These are phyloP conservation scores for Auxenochlorella pyrenoidosa DNA, from an alignment of 139 green algal genomes.

Conservation along the genomic window DNA sequence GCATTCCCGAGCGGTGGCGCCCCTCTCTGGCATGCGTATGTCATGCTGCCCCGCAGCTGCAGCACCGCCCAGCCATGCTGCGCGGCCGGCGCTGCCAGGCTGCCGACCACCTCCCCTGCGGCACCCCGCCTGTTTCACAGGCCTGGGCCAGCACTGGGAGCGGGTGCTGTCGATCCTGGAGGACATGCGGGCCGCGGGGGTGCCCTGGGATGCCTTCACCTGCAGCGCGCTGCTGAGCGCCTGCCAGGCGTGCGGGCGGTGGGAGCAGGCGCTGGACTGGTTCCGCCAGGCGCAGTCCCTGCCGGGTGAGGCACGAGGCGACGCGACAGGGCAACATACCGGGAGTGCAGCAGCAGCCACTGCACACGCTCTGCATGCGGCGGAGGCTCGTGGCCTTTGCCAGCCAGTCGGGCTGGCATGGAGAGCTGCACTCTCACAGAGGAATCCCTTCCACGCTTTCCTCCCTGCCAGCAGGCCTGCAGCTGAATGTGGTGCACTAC, in stretches of 20 bases:
- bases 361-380: not conserved
- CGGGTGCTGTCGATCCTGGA: slow-evolving; percentile 39
- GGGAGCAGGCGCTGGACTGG: slow-evolving; percentile 70
- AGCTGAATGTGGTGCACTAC: slow-evolving; percentile 63
- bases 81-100: no score
- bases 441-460: no score
- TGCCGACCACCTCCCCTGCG: not conserved
- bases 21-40: not conserved
- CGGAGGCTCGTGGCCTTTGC: not conserved
- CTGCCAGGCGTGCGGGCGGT: slow-evolving; percentile 75
- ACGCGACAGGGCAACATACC: no score
- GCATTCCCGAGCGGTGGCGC: not conserved
- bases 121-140: not conserved
- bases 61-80: not conserved
- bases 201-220: slow-evolving; percentile 78
- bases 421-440: no score
- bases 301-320: not conserved
- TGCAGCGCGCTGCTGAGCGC: slow-evolving; percentile 81
- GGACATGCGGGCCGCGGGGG: slow-evolving; percentile 40
- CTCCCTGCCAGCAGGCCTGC: slow-evolving; percentile 21
- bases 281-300: slow-evolving; percentile 46
- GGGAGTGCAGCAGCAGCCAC: no score
- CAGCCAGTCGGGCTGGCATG: not conserved
- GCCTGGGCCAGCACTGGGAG: slow-evolving; percentile 10
- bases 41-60: no score